phyloP scores from a whole-genome alignment of 495 filamentous ascomycete genomes.

The Peziza echinospora region DNA sequence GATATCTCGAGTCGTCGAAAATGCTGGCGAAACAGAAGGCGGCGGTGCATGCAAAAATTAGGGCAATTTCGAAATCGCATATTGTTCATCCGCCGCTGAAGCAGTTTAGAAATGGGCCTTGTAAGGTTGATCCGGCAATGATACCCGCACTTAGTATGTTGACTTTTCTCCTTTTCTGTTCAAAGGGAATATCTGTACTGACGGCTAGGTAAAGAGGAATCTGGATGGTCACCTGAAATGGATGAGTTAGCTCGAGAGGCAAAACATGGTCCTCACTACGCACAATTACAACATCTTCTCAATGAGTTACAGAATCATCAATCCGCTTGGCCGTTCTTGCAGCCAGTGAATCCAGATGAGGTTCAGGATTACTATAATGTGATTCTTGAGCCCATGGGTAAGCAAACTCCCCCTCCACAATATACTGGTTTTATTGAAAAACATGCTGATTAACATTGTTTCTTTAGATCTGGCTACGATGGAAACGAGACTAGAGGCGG shows the following conservation, averaged over 20 bases:
- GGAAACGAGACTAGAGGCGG: constrained; percentile 87
- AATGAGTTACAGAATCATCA: constrained; percentile 89
- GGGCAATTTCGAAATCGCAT: constrained; percentile 72
- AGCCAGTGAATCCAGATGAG: constrained; percentile 85
- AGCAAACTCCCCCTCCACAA: too few species aligned
- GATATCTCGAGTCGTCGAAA: constrained; percentile 79
- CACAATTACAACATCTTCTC: constrained; percentile 73
- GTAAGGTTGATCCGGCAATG: constrained; percentile 21
- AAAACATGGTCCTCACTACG: constrained; percentile 93
- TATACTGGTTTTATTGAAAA: too few species aligned
- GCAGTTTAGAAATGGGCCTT: constrained; percentile 37
- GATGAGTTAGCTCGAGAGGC: constrained; percentile 88
- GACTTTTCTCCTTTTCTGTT: neutral
- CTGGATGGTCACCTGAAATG: constrained; percentile 94
- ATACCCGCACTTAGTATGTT: constrained; percentile 21
- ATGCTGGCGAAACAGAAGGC: constrained; percentile 98
- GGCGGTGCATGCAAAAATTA: constrained; percentile 78
- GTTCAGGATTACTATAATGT: constrained; percentile 96
- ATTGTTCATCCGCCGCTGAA: constrained; percentile 60
- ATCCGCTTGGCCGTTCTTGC: constrained; percentile 80
- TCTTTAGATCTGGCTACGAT: constrained; percentile 84
- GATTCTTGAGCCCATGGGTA: constrained; percentile 96
- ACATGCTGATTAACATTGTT: too few species aligned
- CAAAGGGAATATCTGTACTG: neutral
- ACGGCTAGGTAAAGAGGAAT: constrained; percentile 7